A percentile compares a stretch with the other conserved stretches of the same genome.
These are phyloP conservation scores for Carex pumila DNA, from an alignment of 176 grass and related monocot genomes.

Conservation along the genomic window DNA sequence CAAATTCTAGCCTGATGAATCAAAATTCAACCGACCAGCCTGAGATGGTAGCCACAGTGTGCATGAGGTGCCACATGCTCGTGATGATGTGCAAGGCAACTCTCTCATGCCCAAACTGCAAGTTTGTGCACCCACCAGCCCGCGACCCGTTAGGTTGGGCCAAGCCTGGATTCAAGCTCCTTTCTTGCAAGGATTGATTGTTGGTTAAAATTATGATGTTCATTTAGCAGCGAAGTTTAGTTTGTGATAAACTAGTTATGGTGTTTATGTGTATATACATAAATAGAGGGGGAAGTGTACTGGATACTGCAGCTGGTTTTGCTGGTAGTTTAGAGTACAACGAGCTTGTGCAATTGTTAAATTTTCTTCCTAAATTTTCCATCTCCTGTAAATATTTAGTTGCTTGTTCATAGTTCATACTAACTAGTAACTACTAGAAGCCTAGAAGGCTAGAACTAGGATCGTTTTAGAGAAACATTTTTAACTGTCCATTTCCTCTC, in stretches of 20 bases:
- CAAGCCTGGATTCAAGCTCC: slow-evolving; percentile 51
- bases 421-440: not conserved
- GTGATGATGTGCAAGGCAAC: slow-evolving; percentile 38
- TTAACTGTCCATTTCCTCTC: not conserved
- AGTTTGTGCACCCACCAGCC: slow-evolving; percentile 34
- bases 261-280: slow-evolving; percentile 18
- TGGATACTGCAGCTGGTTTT: slow-evolving; percentile 19
- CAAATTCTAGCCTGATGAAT: slow-evolving; percentile 20
- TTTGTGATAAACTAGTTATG: slow-evolving; percentile 3
- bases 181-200: slow-evolving; percentile 62
- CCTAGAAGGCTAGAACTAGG: not conserved
- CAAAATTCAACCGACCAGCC: not conserved
- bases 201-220: slow-evolving; percentile 5
- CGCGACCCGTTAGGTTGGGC: slow-evolving; percentile 27
- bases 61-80: slow-evolving; percentile 44
- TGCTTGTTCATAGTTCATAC: not conserved
- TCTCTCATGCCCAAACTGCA: slow-evolving; percentile 41
- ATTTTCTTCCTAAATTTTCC: slow-evolving; percentile 5
- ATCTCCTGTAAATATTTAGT: not conserved
- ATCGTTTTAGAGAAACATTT: not conserved
- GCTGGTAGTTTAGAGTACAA: slow-evolving; percentile 15
- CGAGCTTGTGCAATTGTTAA: slow-evolving; percentile 4
- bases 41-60: slow-evolving; percentile 49
- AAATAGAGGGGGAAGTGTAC: not conserved
- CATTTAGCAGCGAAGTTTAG: slow-evolving; percentile 9